Percentiles rank a stretch among this genome's conserved stretches.
phyloP scores from a whole-genome alignment of 768 basidiomycete genomes.

The Boletus speciosus region DNA sequence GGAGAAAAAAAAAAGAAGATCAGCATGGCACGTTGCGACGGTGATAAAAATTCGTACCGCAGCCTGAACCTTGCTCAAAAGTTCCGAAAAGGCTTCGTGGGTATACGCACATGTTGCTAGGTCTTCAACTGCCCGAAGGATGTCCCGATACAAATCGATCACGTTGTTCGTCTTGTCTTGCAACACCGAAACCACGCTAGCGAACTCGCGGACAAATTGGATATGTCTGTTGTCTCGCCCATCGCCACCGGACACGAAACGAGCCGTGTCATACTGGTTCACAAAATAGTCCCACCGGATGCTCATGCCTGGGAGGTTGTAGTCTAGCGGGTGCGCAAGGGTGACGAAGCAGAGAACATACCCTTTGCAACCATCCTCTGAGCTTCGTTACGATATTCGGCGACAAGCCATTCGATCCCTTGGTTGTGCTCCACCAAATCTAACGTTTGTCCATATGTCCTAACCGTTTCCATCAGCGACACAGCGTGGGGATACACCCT shows the following conservation, averaged over 20 bases:
- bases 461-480: constrained; percentile 97
- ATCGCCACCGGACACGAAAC: constrained; percentile 72
- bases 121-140: constrained; percentile 80
- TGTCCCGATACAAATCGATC: constrained; percentile 87
- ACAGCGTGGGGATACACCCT: constrained; percentile 98
- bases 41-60: constrained; percentile 50
- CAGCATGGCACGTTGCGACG: background rate
- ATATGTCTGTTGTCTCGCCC: constrained; percentile 84
- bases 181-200: constrained; percentile 84
- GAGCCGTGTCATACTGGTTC: constrained; percentile 83
- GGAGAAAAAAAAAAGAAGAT: background rate
- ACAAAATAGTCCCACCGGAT: constrained; percentile 98
- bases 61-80: constrained; percentile 77
- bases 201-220: constrained; percentile 93
- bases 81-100: constrained; percentile 73
- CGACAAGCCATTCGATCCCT: constrained; percentile 91
- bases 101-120: constrained; percentile 85
- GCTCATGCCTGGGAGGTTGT: constrained; percentile 68
- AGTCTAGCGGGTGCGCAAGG: background rate
- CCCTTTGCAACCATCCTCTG: constrained; percentile 93
- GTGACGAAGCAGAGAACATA: constrained; percentile 32
- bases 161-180: constrained; percentile 97
- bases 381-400: constrained; percentile 89
- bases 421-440: constrained; percentile 88
- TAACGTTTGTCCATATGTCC: constrained; percentile 94